A percentile compares a stretch with the other conserved stretches of the same genome.
Conservation (phyloP, 768 basidiomycete genomes). For the Podaxis sp. region DNA sequence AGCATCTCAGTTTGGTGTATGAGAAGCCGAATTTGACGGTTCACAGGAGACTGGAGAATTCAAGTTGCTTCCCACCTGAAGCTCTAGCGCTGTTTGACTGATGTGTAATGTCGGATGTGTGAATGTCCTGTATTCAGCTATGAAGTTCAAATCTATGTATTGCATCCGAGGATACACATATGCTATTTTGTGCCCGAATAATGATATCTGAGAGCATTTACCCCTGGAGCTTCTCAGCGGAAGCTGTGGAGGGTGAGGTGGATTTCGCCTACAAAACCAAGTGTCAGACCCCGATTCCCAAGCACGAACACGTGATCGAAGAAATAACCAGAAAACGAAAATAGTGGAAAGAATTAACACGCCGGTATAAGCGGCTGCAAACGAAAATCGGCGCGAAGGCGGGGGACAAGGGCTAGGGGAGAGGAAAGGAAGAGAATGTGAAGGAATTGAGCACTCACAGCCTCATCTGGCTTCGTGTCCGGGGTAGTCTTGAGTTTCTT, state of each 20-base stretch:
- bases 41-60: conserved; percentile 39
- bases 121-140: background rate
- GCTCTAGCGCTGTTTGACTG: conserved; percentile 11
- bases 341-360: no score
- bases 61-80: conserved; percentile 41
- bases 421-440: background rate
- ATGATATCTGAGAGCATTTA: background rate
- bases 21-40: conserved; percentile 21
- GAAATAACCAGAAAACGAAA: no score
- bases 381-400: no score
- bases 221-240: background rate
- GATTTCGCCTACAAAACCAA: background rate
- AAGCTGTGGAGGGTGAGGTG: background rate
- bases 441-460: background rate
- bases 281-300: background rate
- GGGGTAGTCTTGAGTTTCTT: background rate
- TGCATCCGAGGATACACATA: background rate
- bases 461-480: background rate
- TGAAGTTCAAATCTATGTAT: background rate
- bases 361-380: no score
- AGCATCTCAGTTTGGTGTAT: conserved; percentile 20
- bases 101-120: background rate
- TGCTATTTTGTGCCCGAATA: background rate
- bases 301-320: background rate
- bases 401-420: no score